Percentiles rank a stretch among this genome's conserved stretches.
Conservation (phyloP, 192 early-diverging fungal genomes). For the Entrophospora sp. region DNA sequence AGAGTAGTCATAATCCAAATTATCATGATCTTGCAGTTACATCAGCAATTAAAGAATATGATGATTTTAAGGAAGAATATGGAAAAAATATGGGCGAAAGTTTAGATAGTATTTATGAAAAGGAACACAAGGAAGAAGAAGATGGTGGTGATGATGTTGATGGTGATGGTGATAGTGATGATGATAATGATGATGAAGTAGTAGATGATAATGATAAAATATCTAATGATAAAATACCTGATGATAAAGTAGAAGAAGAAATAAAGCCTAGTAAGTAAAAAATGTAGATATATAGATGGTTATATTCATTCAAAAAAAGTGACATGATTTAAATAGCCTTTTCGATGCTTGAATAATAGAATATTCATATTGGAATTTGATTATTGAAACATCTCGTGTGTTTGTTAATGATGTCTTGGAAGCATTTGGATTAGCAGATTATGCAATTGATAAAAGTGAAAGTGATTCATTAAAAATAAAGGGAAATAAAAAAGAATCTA, state of each 20-base stretch:
- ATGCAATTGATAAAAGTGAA: constrained; percentile 12
- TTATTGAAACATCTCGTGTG: not conserved
- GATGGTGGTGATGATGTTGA: too few species aligned
- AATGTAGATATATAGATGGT: constrained; percentile 21
- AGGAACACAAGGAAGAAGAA: too few species aligned
- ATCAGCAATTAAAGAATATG: constrained; percentile 47
- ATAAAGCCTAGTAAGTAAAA: constrained; percentile 25
- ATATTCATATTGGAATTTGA: not conserved
- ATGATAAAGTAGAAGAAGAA: not conserved
- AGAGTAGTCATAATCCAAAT: constrained; percentile 60
- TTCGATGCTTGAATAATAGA: not conserved
- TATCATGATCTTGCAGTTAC: constrained; percentile 65
- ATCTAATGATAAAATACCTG: constrained; percentile 20
- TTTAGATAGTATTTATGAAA: too few species aligned
- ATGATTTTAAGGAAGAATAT: constrained; percentile 43
- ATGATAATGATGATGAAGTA: constrained; percentile 1
- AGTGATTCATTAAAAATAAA: too few species aligned
- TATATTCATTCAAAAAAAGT: too few species aligned
- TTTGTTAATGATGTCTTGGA: not conserved
- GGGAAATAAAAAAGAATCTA: too few species aligned
- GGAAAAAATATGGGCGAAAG: constrained; percentile 28
- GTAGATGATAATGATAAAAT: constrained; percentile 24
- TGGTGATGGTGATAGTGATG: too few species aligned
- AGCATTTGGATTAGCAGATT: constrained; percentile 3
- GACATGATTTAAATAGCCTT: too few species aligned